Evolutionary conservation across 257 asterid species (phyloP), one percentile per base, ranked within the genome.

Genomic region (Jacaranda mimosifolia): DNA sequence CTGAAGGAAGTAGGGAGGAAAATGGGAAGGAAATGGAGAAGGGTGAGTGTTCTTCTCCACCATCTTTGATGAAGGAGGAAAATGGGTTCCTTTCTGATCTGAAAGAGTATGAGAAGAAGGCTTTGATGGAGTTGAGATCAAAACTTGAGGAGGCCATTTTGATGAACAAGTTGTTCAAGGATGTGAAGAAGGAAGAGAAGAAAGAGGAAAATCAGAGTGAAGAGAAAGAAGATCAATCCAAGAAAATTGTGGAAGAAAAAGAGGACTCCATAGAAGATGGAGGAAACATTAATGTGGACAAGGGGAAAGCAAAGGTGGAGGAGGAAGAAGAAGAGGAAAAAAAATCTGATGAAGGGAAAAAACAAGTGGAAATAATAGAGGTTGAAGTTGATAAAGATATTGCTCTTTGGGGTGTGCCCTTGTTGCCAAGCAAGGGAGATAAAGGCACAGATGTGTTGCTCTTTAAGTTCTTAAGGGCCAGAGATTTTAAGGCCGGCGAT

Each of bases 361-460:
- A 42, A 42, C 6, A 42, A 42, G 6, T 42, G 46, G 46, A 42
- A 42, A 42, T 5, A 42, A 42, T 5, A 42, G 46, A 42, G 46
- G 46, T 4, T 42, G 46, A 42, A 5, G 9, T 57, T 4, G 79
- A 79, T 26, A 63, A 32, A 53, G 78, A 79, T 9, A 55, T 83
- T 0, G 2, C 68, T 14, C 81, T 88, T 0, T 91, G 94, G 91
- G 92, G 94, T 0, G 92, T 91, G 14, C 94, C 94, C 0, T 56
- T 91, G 62, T 68, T 86, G 77, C 97, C 96, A 1, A 90, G 96
- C 83, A 81, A 80, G 63, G 87, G 84, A 1, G 84, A 91, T 14
- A 21, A 73, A 1, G 58, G 87, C 46, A 87, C 90, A 0, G 86
- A 91, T 63, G 76, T 77, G 0, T 1, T 91, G 26, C 88, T 91